Base-by-base conservation (phyloP, 1,139 yeast species). In the Casaregolazyma suthepensis region DNA sequence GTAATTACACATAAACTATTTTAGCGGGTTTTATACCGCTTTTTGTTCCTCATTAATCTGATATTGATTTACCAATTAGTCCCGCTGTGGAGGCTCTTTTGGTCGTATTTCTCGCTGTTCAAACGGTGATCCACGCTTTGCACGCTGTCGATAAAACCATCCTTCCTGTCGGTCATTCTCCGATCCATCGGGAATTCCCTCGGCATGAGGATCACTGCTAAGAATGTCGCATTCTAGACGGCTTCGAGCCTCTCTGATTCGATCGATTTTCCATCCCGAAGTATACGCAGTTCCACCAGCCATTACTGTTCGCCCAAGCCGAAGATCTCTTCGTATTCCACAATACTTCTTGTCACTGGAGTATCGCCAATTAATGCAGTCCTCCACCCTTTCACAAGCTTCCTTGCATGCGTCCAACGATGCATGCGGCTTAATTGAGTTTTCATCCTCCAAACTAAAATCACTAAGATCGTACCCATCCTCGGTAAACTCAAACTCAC, bases 241-340 rank as follows among this genome's bases (percentile, higher is more conserved):
- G 29, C 48, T 53, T 9, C 72, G 61, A 56, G 62, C 53, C 7
- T 53, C 56, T 15, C 66, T 62, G 37, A 71, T 66, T 23, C 71
- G 62, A 47, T 68, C 66, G 48, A 61, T 57, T 52, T 57, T 54
- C 63, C 64, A 68, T 4, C 72, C 72, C 1, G 69, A 63, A 15
- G 47, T 46, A 5, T 57, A 38, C 19, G 51, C 45, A n/a, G 49
- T 46, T 17, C 45, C 56, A 10, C 52, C 46, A 5, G 51, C 53
- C 9, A 49, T 45, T 13, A 56, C 51, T 5, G 61, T 56, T 29
- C 48, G 43, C 1, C 66, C 66, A 6, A 62, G 54, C 29, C 54
- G 48, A 22, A 62, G 48, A 12, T 42, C 48, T 17, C 38, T 45
- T 2, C 60, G 55, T 3, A 63, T 31, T 2, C 59, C 58, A 50